A percentile compares a stretch with the other conserved stretches of the same genome.
phyloP scores from a whole-genome alignment of 116 monocot species.

The Dioscorea cayenensis region DNA sequence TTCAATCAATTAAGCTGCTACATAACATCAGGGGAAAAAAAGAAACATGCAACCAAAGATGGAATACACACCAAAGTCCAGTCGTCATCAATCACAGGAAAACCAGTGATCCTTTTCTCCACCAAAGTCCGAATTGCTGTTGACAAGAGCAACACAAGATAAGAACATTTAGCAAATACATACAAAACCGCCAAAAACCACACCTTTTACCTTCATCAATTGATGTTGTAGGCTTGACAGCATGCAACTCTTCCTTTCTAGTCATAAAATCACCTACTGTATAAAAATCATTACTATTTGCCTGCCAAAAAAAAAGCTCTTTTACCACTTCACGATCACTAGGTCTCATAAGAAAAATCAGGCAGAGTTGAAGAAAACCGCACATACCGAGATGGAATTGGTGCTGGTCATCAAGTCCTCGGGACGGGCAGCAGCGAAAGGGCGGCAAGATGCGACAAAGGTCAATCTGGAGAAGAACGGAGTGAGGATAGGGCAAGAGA shows the following conservation, averaged over 20 bases:
- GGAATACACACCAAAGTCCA: constrained; percentile 61
- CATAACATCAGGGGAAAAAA: not conserved
- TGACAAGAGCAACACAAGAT: not conserved
- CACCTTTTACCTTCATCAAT: constrained; percentile 65
- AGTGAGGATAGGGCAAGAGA: no score
- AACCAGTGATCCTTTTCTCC: constrained; percentile 69
- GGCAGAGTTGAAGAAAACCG: no score
- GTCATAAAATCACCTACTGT: constrained; percentile 97
- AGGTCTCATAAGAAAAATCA: no score
- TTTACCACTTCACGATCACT: no score
- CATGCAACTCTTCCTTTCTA: constrained; percentile 54
- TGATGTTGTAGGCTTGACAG: constrained; percentile 59
- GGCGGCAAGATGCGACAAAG: no score
- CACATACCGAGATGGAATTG: no score
- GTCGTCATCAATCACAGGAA: constrained; percentile 86
- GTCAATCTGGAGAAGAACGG: no score
- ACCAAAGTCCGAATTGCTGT: constrained; percentile 79
- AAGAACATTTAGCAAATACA: not conserved
- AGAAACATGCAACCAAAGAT: not conserved
- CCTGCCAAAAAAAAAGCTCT: constrained; percentile 22
- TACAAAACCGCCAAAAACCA: not conserved
- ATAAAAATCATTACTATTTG: constrained; percentile 38
- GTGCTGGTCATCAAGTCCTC: no score
- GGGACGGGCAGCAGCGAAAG: no score
- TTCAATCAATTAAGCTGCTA: not conserved